A percentile compares a stretch with the other conserved stretches of the same genome.
These are phyloP conservation scores for Ophiocordyceps sinensis DNA, from an alignment of 2,329 filamentous ascomycete species.

Conservation along the genomic window DNA sequence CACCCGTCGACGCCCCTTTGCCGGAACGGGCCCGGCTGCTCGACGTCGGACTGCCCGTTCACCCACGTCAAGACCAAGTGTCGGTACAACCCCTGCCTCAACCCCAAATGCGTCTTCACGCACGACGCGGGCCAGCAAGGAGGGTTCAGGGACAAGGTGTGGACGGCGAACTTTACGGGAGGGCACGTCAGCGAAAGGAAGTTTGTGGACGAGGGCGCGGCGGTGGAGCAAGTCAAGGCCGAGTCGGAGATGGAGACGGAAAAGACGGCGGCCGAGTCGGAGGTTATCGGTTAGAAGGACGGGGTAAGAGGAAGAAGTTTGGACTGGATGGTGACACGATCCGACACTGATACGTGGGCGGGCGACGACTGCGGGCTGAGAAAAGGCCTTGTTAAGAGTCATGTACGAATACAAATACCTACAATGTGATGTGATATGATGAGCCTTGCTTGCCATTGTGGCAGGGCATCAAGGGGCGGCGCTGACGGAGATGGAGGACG, in stretches of 20 bases:
- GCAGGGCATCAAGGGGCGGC: too few relatives aligned
- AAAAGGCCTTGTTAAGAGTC: too few relatives aligned
- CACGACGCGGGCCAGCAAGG: conserved; percentile 85
- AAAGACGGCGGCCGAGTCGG: conserved; percentile 19
- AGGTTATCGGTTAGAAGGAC: conserved; percentile 17
- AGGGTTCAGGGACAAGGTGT: conserved; percentile 77
- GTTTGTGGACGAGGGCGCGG: conserved; percentile 58
- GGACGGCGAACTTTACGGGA: conserved; percentile 49
- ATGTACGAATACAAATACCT: too few relatives aligned
- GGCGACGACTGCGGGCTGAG: too few relatives aligned
- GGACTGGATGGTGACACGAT: not conserved
- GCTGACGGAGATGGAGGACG: too few relatives aligned
- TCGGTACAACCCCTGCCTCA: conserved; percentile 83
- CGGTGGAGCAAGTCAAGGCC: conserved; percentile 61
- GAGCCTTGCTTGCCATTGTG: too few relatives aligned
- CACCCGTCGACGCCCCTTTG: conserved; percentile 80
- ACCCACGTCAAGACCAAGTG: conserved; percentile 75
- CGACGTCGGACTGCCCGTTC: conserved; percentile 70
- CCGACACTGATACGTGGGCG: not conserved
- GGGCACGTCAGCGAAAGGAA: conserved; percentile 77
- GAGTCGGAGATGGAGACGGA: conserved; percentile 23
- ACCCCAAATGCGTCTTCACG: conserved; percentile 75
- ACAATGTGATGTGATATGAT: too few relatives aligned
- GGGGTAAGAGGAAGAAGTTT: not conserved
- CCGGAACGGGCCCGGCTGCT: conserved; percentile 82